A percentile compares a stretch with the other conserved stretches of the same genome.
phyloP scores from a whole-genome alignment of 495 filamentous ascomycete genomes.

The Stereocaulon alpinum region DNA sequence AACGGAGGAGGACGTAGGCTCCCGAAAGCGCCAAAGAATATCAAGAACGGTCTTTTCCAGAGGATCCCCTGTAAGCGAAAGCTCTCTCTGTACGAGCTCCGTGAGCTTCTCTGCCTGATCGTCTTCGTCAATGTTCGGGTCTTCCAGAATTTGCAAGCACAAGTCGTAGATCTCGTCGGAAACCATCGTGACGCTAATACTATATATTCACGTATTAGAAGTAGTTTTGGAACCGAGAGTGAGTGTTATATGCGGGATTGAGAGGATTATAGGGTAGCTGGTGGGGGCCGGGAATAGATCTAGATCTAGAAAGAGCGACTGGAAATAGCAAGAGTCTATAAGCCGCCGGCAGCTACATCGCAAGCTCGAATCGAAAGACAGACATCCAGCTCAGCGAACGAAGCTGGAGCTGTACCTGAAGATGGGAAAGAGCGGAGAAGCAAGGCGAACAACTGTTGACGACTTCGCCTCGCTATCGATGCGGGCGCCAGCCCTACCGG shows the following conservation, averaged over 20 bases:
- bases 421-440: neutral
- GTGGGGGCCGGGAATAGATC: neutral
- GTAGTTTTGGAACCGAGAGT: neutral
- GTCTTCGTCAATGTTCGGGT: slow-evolving; percentile 76
- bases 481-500: neutral
- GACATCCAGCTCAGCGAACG: neutral
- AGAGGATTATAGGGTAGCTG: neutral
- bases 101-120: slow-evolving; percentile 91
- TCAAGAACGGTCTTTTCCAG: slow-evolving; percentile 89
- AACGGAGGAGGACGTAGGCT: slow-evolving; percentile 59
- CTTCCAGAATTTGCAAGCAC: slow-evolving; percentile 79
- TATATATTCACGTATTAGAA: neutral
- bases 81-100: slow-evolving; percentile 71
- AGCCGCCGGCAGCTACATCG: slow-evolving; percentile 7
- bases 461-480: neutral
- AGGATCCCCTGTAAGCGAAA: slow-evolving; percentile 59
- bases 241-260: neutral
- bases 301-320: slow-evolving; percentile 11
- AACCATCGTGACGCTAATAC: slow-evolving; percentile 48
- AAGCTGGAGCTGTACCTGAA: slow-evolving; percentile 1
- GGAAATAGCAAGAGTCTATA: neutral
- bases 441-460: neutral
- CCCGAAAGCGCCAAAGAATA: slow-evolving; percentile 83
- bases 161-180: slow-evolving; percentile 86
- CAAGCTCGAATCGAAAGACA: neutral